Conservation (phyloP, 768 basidiomycete species). For the Pisolithus orientalis region DNA sequence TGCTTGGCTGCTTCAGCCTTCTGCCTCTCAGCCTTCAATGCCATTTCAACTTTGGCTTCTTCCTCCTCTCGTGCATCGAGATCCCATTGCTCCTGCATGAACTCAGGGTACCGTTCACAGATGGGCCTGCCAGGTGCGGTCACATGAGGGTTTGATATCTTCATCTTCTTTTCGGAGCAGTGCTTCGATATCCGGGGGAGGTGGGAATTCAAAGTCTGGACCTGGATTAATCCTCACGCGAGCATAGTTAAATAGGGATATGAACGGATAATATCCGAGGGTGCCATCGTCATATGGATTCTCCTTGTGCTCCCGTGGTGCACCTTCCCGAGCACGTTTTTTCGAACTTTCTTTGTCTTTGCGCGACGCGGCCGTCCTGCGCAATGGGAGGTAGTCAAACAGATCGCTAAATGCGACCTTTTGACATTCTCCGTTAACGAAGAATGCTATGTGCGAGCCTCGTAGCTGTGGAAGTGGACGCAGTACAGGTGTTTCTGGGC, state of each 20-base stretch:
- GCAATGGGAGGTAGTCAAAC: slow-evolving; percentile 85
- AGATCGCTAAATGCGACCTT: slow-evolving; percentile 82
- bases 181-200: slow-evolving; percentile 71
- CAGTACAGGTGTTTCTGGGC: slow-evolving; percentile 34
- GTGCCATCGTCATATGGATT: slow-evolving; percentile 92
- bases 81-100: slow-evolving; percentile 74
- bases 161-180: slow-evolving; percentile 38
- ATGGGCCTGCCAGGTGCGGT: slow-evolving; percentile 70
- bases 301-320: slow-evolving; percentile 65
- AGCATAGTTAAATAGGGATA: slow-evolving; percentile 89
- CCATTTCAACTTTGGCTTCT: slow-evolving; percentile 44
- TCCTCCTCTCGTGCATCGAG: slow-evolving; percentile 75
- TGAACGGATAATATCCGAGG: slow-evolving; percentile 92
- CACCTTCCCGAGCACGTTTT: slow-evolving; percentile 57
- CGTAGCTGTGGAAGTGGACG: slow-evolving; percentile 65
- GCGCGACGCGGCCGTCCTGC: slow-evolving; percentile 50
- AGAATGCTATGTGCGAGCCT: slow-evolving; percentile 79
- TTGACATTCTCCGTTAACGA: slow-evolving; percentile 84
- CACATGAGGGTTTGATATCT: slow-evolving; percentile 21
- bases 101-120: slow-evolving; percentile 81
- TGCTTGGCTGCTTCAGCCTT: slow-evolving; percentile 31
- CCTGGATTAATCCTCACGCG: slow-evolving; percentile 83
- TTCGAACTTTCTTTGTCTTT: slow-evolving; percentile 47
- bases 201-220: slow-evolving; percentile 76
- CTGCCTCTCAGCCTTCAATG: slow-evolving; percentile 40